Base-by-base conservation (phyloP, 2,329 filamentous ascomycete species). In the Pseudopithomyces chartarum region DNA sequence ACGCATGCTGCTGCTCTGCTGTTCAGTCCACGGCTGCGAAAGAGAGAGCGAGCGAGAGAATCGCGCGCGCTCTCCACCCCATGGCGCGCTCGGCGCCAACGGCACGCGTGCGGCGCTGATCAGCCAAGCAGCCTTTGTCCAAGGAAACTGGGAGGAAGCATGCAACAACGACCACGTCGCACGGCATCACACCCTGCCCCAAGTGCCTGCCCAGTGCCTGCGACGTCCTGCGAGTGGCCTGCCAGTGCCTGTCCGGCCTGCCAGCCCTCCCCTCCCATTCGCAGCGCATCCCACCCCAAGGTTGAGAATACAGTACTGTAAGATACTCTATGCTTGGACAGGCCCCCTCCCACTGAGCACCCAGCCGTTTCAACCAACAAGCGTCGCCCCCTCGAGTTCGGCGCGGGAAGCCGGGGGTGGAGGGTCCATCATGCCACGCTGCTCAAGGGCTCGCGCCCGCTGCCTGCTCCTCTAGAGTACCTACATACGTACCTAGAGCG, bases 351-450 rank as follows among this genome's bases (percentile, higher is more conserved):
- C 54, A 66, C 63, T 40, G 54, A 63, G 61, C 64, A 62, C 64
- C 62, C 63, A 68, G 58, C 59, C 62, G 69, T 73, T 71, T 69
- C 69, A 67, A 55, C 40, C 55, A 51, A 48, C 54, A 50, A 52
- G 53, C n/a, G 34, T 38, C 34, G 32, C 13, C 45, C 62, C 62
- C 61, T 61, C 63, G 56, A 63, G 58, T 60, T 61, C 58, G 59
- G 57, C 56, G 39, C 57, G 29, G 46, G 54, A 60, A 62, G 65
- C 63, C 54, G 64, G 52, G 62, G 55, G 58, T 63, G 63, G 68
- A 51, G 39, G 55, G 43, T 44, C 40, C 54, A 46, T 39, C 44
- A 62, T 56, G 66, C 70, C 71, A 69, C 70, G 70, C 66, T 70
- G 17, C 62, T 66, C 67, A 67, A 60, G 63, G 61, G 63, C 63